Evolutionary conservation across 768 basidiomycete genomes (phyloP).

Genomic region (Xerocomellus intermedius): DNA sequence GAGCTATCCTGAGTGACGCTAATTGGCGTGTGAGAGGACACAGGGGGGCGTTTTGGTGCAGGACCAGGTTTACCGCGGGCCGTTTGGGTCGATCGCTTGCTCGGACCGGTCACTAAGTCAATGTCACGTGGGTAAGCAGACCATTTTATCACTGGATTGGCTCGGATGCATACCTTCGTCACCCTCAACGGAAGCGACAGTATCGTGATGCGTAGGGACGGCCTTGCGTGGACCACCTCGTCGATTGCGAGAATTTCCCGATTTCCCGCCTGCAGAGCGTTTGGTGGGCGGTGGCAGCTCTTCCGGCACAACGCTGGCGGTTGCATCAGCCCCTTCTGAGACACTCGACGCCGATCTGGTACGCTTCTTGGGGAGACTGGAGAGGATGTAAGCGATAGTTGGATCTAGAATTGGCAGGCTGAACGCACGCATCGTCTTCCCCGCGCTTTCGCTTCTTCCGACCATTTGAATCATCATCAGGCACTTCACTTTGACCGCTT

Average conservation of each 20-base stretch:
- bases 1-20: slow-evolving; percentile 43
- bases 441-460: slow-evolving; percentile 74
- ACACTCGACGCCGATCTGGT: slow-evolving; percentile 72
- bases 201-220: slow-evolving; percentile 21
- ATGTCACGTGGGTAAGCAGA: slow-evolving; percentile 36
- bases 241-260: slow-evolving; percentile 30
- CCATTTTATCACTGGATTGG: slow-evolving; percentile 8
- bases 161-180: slow-evolving; percentile 57
- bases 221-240: slow-evolving; percentile 32
- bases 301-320: slow-evolving; percentile 37
- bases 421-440: slow-evolving; percentile 68
- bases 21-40: slow-evolving; percentile 30
- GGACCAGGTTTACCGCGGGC: slow-evolving; percentile 34
- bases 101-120: slow-evolving; percentile 36
- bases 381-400: slow-evolving; percentile 10
- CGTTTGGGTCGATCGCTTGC: slow-evolving; percentile 41
- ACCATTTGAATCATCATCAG: slow-evolving; percentile 49
- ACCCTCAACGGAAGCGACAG: slow-evolving; percentile 41
- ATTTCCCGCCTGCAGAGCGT: slow-evolving; percentile 26
- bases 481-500: slow-evolving; percentile 41
- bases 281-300: slow-evolving; percentile 41
- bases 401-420: not conserved
- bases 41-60: slow-evolving; percentile 31
- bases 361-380: slow-evolving; percentile 61
- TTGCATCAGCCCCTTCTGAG: slow-evolving; percentile 54